A percentile compares a stretch with the other conserved stretches of the same genome.
These are phyloP conservation scores for Sergeia podlipaevii DNA, from an alignment of 208 protist species.

Conservation along the genomic window DNA sequence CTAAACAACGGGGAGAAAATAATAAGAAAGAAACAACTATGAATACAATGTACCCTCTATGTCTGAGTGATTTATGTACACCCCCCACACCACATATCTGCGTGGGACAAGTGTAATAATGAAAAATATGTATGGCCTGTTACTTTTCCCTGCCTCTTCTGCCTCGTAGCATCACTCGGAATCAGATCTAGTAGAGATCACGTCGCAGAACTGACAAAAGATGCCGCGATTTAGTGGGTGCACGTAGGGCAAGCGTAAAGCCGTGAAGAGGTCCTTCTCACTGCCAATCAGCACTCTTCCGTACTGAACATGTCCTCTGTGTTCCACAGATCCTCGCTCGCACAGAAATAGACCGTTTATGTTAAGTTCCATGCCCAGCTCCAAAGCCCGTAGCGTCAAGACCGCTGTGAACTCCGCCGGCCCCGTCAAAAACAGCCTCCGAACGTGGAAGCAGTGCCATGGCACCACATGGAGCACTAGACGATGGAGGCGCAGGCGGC, in stretches of 20 bases:
- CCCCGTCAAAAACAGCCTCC: slow-evolving; percentile 58
- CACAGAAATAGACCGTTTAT: slow-evolving; percentile 43
- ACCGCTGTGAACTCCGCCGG: slow-evolving; percentile 48
- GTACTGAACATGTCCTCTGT: background rate
- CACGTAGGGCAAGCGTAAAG: slow-evolving; percentile 45
- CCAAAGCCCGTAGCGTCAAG: slow-evolving; percentile 45
- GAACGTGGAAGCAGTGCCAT: slow-evolving; percentile 23
- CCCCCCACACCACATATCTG: too few relatives aligned
- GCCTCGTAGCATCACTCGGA: too few relatives aligned
- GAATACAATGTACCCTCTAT: too few relatives aligned
- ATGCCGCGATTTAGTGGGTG: slow-evolving; percentile 53
- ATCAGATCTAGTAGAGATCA: slow-evolving; percentile 1
- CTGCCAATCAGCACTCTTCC: slow-evolving; percentile 22
- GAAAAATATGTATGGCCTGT: too few relatives aligned
- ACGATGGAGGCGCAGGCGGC: slow-evolving; percentile 31
- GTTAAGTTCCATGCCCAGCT: slow-evolving; percentile 39
- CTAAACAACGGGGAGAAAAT: too few relatives aligned
- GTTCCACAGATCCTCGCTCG: background rate
- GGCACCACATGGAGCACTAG: slow-evolving; percentile 30
- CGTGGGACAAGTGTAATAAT: too few relatives aligned
- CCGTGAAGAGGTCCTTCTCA: slow-evolving; percentile 45
- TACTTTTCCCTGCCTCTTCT: too few relatives aligned
- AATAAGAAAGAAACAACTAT: too few relatives aligned
- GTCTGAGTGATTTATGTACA: too few relatives aligned
- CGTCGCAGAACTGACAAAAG: slow-evolving; percentile 45